Conservation (phyloP, 331 rosid species). For the Pyracantha coccinea region DNA sequence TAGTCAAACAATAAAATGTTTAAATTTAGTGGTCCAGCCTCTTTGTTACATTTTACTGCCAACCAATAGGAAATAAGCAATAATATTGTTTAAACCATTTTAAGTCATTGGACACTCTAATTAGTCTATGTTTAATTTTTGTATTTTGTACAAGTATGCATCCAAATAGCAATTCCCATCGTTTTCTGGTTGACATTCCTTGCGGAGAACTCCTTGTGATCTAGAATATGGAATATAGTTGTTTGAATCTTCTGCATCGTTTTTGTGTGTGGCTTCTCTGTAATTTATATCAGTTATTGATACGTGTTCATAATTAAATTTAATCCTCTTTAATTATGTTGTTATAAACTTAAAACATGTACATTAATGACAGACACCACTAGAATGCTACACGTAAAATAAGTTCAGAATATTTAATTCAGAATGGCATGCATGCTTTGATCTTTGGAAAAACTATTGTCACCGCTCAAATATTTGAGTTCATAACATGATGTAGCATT, state of each 20-base stretch:
- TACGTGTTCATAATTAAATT: too few species aligned
- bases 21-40: too few species aligned
- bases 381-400: too few species aligned
- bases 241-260: too few species aligned
- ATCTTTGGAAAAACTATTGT: not conserved
- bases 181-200: not conserved
- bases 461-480: too few species aligned
- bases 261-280: too few species aligned
- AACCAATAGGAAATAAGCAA: not conserved
- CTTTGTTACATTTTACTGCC: not conserved
- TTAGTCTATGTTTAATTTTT: not conserved
- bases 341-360: too few species aligned
- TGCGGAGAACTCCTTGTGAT: not conserved
- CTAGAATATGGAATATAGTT: not conserved
- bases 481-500: not conserved
- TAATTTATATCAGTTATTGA: too few species aligned
- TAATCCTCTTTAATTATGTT: too few species aligned
- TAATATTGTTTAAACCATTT: not conserved
- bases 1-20: too few species aligned
- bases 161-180: not conserved
- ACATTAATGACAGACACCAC: too few species aligned
- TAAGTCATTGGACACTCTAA: not conserved
- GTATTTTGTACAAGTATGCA: not conserved
- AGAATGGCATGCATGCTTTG: not conserved
- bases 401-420: too few species aligned